These are phyloP conservation scores for Kuraishia floccosa DNA, from an alignment of 805 yeast species.

Conservation along the genomic window DNA sequence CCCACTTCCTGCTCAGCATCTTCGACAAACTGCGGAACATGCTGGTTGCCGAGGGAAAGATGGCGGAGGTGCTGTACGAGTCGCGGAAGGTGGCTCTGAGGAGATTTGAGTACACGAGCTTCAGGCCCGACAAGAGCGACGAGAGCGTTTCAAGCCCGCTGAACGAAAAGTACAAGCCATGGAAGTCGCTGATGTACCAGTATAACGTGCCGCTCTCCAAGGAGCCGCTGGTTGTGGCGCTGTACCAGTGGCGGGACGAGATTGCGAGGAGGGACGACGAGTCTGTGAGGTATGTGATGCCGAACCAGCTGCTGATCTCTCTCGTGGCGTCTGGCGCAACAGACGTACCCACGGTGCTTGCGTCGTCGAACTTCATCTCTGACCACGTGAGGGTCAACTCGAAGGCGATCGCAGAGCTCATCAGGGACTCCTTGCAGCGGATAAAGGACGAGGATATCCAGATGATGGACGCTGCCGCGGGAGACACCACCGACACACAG, in stretches of 20 bases:
- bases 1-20: slow-evolving; percentile 79
- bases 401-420: slow-evolving; percentile 44
- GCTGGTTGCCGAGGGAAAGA: slow-evolving; percentile 35
- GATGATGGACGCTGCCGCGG: slow-evolving; percentile 1
- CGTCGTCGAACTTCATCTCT: slow-evolving; percentile 31
- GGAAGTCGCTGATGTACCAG: slow-evolving; percentile 49
- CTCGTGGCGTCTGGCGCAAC: slow-evolving; percentile 43
- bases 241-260: slow-evolving; percentile 77
- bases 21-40: slow-evolving; percentile 63
- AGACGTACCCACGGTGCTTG: slow-evolving; percentile 41
- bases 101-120: slow-evolving; percentile 73
- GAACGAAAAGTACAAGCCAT: slow-evolving; percentile 48
- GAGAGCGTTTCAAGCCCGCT: slow-evolving; percentile 21
- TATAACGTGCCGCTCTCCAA: slow-evolving; percentile 49
- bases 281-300: slow-evolving; percentile 72
- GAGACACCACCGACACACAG: neutral
- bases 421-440: slow-evolving; percentile 26
- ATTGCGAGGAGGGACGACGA: slow-evolving; percentile 74
- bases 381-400: slow-evolving; percentile 30
- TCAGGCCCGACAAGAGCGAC: slow-evolving; percentile 27
- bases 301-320: slow-evolving; percentile 63
- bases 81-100: slow-evolving; percentile 73
- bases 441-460: slow-evolving; percentile 23
- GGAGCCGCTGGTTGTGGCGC: slow-evolving; percentile 41
- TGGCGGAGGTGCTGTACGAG: slow-evolving; percentile 55